A percentile compares a stretch with the other conserved stretches of the same genome.
These are phyloP conservation scores for Termitomyces sp. DNA, from an alignment of 768 basidiomycete genomes.

Conservation along the genomic window DNA sequence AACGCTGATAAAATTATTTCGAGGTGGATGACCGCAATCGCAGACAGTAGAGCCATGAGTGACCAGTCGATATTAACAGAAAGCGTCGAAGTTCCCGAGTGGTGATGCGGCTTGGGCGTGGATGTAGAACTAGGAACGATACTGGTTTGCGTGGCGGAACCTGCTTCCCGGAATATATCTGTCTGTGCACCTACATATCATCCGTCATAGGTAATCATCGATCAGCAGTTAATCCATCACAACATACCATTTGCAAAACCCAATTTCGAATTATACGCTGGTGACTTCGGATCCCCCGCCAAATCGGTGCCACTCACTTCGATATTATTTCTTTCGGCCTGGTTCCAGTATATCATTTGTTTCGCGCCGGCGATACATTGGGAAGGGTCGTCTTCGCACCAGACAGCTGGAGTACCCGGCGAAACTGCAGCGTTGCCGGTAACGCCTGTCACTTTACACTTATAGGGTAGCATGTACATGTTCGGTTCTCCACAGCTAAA, in stretches of 20 bases:
- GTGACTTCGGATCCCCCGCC: conserved; percentile 37
- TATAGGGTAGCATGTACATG: conserved; percentile 47
- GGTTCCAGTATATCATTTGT: conserved; percentile 57
- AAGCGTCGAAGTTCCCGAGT: conserved; percentile 5
- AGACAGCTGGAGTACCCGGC: conserved; percentile 41
- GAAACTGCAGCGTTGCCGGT: conserved; percentile 39
- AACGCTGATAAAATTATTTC: background rate
- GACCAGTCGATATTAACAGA: background rate
- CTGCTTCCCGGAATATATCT: conserved; percentile 13
- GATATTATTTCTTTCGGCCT: conserved; percentile 47
- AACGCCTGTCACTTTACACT: conserved; percentile 45
- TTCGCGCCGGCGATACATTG: conserved; percentile 47
- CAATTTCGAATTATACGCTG: conserved; percentile 47
- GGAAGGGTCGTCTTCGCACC: conserved; percentile 47
- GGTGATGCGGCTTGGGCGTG: background rate
- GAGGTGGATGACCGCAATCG: background rate
- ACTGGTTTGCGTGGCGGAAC: conserved; percentile 15
- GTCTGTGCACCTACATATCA: conserved; percentile 15
- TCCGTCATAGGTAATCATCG: background rate
- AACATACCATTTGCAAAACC: conserved; percentile 47
- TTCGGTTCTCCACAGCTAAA: conserved; percentile 51
- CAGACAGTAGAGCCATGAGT: background rate
- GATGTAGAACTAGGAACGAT: conserved; percentile 6
- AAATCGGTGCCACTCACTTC: conserved; percentile 39
- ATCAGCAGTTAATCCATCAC: background rate